These are phyloP conservation scores for Verticillium klebahnii DNA, from an alignment of 2,329 filamentous ascomycete species.

Conservation along the genomic window DNA sequence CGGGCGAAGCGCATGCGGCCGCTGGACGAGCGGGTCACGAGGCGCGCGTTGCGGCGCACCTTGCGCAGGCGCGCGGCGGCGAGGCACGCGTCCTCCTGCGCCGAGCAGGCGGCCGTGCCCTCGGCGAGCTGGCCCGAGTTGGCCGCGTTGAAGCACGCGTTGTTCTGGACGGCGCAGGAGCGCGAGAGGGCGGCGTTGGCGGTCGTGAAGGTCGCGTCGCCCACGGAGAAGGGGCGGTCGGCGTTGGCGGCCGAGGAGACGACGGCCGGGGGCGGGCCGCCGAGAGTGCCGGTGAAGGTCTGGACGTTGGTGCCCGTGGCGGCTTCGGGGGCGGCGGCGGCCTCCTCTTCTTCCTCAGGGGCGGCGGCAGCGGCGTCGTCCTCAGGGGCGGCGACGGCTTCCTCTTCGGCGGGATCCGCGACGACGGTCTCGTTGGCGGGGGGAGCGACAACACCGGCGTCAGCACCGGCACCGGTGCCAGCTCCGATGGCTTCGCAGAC, in stretches of 20 bases:
- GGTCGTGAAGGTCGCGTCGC: conserved; percentile 50
- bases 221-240: conserved; percentile 45
- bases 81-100: conserved; percentile 35
- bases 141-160: conserved; percentile 44
- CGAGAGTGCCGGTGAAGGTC: conserved; percentile 37
- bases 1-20: conserved; percentile 14
- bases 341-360: background rate
- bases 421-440: conserved; percentile 6
- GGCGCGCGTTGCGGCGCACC: conserved; percentile 8
- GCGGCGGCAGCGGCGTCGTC: background rate
- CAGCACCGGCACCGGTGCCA: conserved; percentile 10
- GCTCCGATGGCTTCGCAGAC: background rate
- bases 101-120: conserved; percentile 35
- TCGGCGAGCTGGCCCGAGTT: conserved; percentile 35
- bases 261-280: conserved; percentile 38
- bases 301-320: conserved; percentile 33
- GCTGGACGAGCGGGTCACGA: conserved; percentile 3
- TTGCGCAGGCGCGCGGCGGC: conserved; percentile 13
- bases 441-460: conserved; percentile 10
- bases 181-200: conserved; percentile 40
- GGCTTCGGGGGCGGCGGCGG: conserved; percentile 5
- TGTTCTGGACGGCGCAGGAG: conserved; percentile 47
- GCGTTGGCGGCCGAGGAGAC: conserved; percentile 21
- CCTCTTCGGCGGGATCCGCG: background rate
- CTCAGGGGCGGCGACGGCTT: background rate